Evolutionary conservation across 768 basidiomycete species (phyloP), one percentile per base, ranked within the genome.

Genomic region (Cyathus striatus): DNA sequence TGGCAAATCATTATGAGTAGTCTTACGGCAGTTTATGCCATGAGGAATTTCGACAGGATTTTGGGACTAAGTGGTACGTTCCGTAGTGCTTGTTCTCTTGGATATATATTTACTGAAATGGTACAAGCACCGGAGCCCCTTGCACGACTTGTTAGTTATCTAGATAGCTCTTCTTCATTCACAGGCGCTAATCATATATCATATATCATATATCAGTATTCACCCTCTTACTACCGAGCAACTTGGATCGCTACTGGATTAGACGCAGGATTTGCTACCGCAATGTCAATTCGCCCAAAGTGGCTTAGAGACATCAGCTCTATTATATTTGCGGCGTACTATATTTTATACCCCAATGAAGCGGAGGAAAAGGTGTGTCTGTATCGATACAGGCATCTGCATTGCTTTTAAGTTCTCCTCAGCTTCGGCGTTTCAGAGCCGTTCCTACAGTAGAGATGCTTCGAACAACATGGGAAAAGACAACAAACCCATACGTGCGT

Each of bases 251-350:
- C 65, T 38, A 95, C 90, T 1, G 94, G 93, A 2, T 70, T 97
- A n/a, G 96, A 99, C 58, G 92, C 94, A 2, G 96, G 94, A 1
- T 97, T 98, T 57, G 93, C 93, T 0, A 93, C 93, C 0, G 94
- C 95, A 10, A 92, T 95, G 88, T 70, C 80, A 2, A 90, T 99
- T 43, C 81, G 86, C 12, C 89, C 90, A 3, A 90, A 86, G 57
- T 96, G 91, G 92, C 62, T 97, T 7, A 78, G 85, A 50, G 91
- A 99, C 59, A 64, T 96, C 4, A 85, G 83, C 40, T 91, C 90
- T 32, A 67, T 96, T 34, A 51, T 91, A 18, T 95, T 96, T 60
- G 83, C 90, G 0, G 66, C 74, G 2, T 99, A 97, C 68, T 99
- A 98, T 61, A 85, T 97, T 18, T 45, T 75, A 21, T 78, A 85